Evolutionary conservation across 2,329 filamentous ascomycete genomes (phyloP), one percentile per base, ranked within the genome.

Genomic region (Trichoderma atrobrunneum): DNA sequence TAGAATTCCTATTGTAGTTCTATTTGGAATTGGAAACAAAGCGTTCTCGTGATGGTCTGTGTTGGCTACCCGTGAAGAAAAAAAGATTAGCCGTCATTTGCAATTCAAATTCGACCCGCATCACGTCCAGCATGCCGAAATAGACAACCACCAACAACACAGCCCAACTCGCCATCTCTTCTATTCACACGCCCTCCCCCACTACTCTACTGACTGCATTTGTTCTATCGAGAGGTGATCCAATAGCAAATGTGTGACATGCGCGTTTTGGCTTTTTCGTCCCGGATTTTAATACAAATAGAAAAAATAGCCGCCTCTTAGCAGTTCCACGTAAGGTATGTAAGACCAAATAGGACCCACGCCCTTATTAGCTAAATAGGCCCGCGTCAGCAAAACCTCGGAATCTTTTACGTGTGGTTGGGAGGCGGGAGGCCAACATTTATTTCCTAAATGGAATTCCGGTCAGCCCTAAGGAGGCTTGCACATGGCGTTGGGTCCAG

Each of bases 381-480:
- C 10, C 62, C 16, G 14, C 12, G 28, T 65, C 62, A 54, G 43
- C 39, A 16, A 54, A 32, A 51, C 43, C 62, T 54, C 62, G 43
- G 39, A 51, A 18, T 21, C 21, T 7, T 7, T n/a, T 34, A 54
- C 43, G 28, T 39, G 43, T 36, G 18, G 18, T 48, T n/a, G 39
- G 18, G 32, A 12, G 5, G 32, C 12, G 34, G 34, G 34, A 36
- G 11, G 43, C n/a, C 43, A 51, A 51, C 43, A 10, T 51, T 21
- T 12, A 21, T 51, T 65, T 21, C 39, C n/a, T 16, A 36, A 51
- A 21, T 21, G 18, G 26, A 43, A 28, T 14, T 16, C 63, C 63
- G 43, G 63, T 66, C 63, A 66, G 63, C 63, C 63, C 63, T 66
- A 66, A 43, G 34, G 34, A 51, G 30, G 26, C 21, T 16, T 63